Evolutionary conservation across 2,329 filamentous ascomycete genomes (phyloP).

Genomic region (Exophiala calicioides): DNA sequence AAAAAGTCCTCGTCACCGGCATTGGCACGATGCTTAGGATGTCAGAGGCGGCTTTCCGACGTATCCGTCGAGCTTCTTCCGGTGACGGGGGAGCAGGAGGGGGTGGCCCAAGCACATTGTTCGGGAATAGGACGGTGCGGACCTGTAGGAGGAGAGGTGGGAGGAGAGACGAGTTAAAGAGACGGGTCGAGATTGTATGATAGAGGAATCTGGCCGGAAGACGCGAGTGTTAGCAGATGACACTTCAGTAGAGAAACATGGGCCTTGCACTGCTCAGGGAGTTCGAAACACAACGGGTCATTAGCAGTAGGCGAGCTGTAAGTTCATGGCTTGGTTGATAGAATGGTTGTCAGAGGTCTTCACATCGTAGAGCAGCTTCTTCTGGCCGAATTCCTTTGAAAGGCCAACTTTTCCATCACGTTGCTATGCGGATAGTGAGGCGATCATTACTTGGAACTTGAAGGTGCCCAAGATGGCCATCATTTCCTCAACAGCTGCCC

Average conservation of each 20-base stretch:
- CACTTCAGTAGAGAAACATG: neutral
- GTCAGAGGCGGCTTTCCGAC: conserved; percentile 46
- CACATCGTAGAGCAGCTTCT: neutral
- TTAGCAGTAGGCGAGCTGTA: too few relatives aligned
- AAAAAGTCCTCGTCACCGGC: conserved; percentile 47
- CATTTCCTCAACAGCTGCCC: conserved; percentile 2
- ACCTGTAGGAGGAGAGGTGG: conserved; percentile 62
- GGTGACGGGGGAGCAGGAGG: conserved; percentile 28
- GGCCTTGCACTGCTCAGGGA: neutral
- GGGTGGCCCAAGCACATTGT: conserved; percentile 42
- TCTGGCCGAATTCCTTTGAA: neutral
- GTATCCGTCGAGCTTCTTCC: conserved; percentile 36
- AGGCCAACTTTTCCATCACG: too few relatives aligned
- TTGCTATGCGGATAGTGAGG: too few relatives aligned
- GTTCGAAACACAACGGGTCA: too few relatives aligned
- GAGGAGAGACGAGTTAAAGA: conserved; percentile 65
- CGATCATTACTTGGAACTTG: neutral
- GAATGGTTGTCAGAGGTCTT: too few relatives aligned
- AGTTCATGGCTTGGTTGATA: too few relatives aligned
- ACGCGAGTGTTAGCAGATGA: conserved; percentile 14
- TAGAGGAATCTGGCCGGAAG: conserved; percentile 43
- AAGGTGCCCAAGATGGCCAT: neutral
- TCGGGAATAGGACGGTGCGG: conserved; percentile 80
- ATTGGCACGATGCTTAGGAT: conserved; percentile 46
- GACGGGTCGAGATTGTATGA: conserved; percentile 56